Evolutionary conservation across 139 green algal genomes (phyloP).

Genomic region (Micromonas commoda): DNA sequence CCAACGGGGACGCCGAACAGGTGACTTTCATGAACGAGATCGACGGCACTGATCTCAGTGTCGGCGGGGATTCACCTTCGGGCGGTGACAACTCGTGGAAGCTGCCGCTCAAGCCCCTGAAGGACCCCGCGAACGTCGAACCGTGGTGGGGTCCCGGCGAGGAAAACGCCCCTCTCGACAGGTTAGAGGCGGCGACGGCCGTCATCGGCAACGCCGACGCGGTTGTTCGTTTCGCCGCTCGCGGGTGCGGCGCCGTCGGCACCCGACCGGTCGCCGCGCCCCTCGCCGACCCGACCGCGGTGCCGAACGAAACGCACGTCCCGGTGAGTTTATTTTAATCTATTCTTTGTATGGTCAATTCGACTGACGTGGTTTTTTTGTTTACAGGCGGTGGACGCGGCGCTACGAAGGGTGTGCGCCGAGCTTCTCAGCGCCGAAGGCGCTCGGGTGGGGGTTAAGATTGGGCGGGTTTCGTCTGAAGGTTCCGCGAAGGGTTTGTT

Average conservation of each 20-base stretch:
- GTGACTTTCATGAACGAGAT: neutral
- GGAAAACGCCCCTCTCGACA: neutral
- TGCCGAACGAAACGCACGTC: neutral
- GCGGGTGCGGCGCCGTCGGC: neutral
- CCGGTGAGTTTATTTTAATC: no score
- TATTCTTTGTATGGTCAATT: no score
- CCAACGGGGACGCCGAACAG: neutral
- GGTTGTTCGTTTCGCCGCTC: neutral
- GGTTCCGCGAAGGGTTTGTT: no score
- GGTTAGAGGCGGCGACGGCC: neutral
- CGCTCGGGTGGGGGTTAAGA: no score
- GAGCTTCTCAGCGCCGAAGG: no score
- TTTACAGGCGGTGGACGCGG: constrained; percentile 9
- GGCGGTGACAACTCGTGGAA: neutral
- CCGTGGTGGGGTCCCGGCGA: neutral
- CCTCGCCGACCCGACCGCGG: constrained; percentile 8
- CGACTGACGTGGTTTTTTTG: no score
- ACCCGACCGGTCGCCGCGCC: neutral
- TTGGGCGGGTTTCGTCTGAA: no score
- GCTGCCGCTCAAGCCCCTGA: constrained; percentile 10
- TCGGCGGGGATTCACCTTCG: no score
- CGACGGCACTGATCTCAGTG: no score
- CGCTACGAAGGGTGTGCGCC: neutral
- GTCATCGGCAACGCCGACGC: neutral
- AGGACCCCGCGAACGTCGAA: constrained; percentile 7